Percentiles rank a stretch among this genome's conserved stretches.
These are phyloP conservation scores for Microbotryum saponariae DNA, from an alignment of 1,284 basidiomycete species.

Conservation along the genomic window DNA sequence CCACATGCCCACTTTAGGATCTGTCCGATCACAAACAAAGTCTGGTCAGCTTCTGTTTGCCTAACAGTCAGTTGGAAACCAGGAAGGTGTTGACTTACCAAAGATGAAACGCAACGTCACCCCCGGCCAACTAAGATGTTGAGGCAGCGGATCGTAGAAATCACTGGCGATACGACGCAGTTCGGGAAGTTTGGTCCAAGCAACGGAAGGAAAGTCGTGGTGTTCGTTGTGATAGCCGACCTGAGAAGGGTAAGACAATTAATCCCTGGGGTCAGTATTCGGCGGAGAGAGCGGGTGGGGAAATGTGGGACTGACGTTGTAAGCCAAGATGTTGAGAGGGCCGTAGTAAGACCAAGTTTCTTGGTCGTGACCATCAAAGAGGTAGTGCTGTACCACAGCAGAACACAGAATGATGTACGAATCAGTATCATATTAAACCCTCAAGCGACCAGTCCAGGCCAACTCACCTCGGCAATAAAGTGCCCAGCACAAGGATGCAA, in stretches of 20 bases:
- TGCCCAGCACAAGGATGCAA: conserved; percentile 93
- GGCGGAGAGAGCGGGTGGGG: neutral
- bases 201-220: conserved; percentile 89
- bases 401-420: conserved; percentile 12
- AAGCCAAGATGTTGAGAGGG: conserved; percentile 79
- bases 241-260: neutral
- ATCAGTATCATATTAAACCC: conserved; percentile 1
- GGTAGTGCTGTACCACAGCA: conserved; percentile 54
- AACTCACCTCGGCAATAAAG: conserved; percentile 76
- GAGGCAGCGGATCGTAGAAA: conserved; percentile 81
- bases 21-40: conserved; percentile 2
- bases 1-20: conserved; percentile 27
- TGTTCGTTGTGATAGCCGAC: conserved; percentile 99
- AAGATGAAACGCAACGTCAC: conserved; percentile 90
- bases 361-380: conserved; percentile 78
- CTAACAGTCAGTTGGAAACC: no score
- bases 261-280: no score
- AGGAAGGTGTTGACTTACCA: conserved; percentile 37
- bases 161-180: conserved; percentile 78
- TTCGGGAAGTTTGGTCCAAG: conserved; percentile 88
- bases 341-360: conserved; percentile 99
- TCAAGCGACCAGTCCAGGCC: neutral
- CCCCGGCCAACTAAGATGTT: conserved; percentile 88
- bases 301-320: conserved; percentile 60
- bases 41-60: neutral